phyloP scores from a whole-genome alignment of 2,329 filamentous ascomycete species.

The Blastomyces emzantsi region DNA sequence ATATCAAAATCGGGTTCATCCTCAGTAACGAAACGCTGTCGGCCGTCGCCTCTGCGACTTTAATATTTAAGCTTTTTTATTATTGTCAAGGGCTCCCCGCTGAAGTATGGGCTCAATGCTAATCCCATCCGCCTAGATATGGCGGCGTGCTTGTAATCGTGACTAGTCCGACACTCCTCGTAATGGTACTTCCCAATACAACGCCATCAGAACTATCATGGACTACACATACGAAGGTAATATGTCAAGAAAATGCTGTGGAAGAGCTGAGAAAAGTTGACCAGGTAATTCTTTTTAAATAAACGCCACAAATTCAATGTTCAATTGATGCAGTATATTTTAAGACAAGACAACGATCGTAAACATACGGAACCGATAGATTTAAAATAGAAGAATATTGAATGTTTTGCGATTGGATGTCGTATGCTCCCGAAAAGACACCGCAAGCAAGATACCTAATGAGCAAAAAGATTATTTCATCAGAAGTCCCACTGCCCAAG shows the following conservation, averaged over 20 bases:
- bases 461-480: conserved; percentile 38
- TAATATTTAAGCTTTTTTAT: neutral
- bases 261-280: neutral
- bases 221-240: neutral
- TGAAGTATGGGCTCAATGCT: neutral
- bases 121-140: neutral
- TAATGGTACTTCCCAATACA: neutral
- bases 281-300: neutral
- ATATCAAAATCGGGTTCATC: neutral
- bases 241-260: neutral
- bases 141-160: neutral
- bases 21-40: neutral
- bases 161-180: neutral
- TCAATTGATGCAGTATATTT: neutral
- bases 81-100: neutral
- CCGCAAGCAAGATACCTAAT: neutral
- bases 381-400: neutral
- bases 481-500: conserved; percentile 52
- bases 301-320: neutral
- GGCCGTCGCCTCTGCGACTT: neutral
- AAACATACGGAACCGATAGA: neutral
- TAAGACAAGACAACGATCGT: neutral
- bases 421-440: neutral
- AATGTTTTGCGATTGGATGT: neutral
- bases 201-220: too few species aligned